Base-by-base conservation (phyloP, 345 rosid genomes). In the Atalantia buxifolia region DNA sequence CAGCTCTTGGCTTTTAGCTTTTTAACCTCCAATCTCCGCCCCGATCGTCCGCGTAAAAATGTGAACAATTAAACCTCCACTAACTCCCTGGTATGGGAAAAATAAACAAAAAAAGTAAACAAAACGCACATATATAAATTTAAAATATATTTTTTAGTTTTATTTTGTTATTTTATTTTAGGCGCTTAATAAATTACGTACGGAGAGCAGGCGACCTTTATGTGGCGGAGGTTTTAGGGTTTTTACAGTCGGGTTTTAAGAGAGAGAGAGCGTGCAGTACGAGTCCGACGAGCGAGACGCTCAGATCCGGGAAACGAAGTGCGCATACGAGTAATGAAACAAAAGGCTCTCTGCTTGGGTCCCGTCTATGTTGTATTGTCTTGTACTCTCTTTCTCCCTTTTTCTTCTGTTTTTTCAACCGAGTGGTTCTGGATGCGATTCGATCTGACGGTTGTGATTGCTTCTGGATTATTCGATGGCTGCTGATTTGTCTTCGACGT, bases 231-330 rank as follows among this genome's bases (percentile, higher is more conserved):
- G 74, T 24, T 61, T 69, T 71, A 78, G 76, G 81, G 76, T 78
- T 78, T 71, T 71, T 53, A 16, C 76, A 72, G 71, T 50, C 81
- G 56, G 71, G 66, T 78, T 78, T 63, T 63, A 42, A 63, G 65
- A 13, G 56, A 4, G 40, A 50, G 65, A 4, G 28, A 1, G 42
- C 6, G 28, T 4, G 74, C 24, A 0, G 25, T 64, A 24, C 28
- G 66, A 64, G 76, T 63, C 76, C 71, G 76, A 53, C 81, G 76
- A 71, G 53, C 53, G 7, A 65, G 38, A 53, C 55, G 36, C 71
- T 72, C 76, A 78, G 81, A 78, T 78, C 81, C 76, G 81, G 61
- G 72, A 71, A 48, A 69, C 33, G 24, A 61, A 71, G 38, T 13
- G 24, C 70, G 63, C 31, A 9, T 48, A 53, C 57, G 57, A 76